Percentiles rank a stretch among this genome's conserved stretches.
Conservation (phyloP, 2,329 filamentous ascomycete genomes). For the Chrysosporium queenslandicum region DNA sequence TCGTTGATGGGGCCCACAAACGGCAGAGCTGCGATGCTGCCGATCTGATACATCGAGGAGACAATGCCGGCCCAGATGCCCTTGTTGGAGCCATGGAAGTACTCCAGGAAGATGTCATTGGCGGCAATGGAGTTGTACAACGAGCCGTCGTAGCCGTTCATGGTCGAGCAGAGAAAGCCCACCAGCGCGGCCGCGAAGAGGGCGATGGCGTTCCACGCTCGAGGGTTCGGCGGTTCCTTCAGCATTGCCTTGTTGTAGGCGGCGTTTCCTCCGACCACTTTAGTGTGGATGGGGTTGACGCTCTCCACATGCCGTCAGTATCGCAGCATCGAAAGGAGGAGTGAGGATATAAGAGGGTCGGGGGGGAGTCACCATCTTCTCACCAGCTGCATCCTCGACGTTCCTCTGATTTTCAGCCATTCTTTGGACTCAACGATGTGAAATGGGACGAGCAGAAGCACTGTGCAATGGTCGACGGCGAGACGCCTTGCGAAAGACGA, state of each 20-base stretch:
- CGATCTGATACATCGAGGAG: constrained; percentile 42
- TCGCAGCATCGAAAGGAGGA: neutral
- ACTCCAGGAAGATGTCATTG: constrained; percentile 38
- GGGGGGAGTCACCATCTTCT: neutral
- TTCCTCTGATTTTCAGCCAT: neutral
- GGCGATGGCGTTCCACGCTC: constrained; percentile 10
- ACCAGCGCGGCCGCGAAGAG: constrained; percentile 19
- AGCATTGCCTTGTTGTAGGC: constrained; percentile 37
- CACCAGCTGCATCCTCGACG: neutral
- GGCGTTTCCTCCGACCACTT: neutral
- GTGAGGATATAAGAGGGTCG: neutral
- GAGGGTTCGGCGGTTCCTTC: constrained; percentile 36
- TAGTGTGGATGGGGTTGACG: neutral
- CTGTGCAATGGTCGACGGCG: neutral
- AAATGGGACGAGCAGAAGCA: neutral
- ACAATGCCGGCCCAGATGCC: constrained; percentile 39
- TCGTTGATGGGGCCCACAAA: constrained; percentile 41
- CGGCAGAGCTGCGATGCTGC: constrained; percentile 37
- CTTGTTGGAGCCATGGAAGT: constrained; percentile 34
- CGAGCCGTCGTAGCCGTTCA: constrained; percentile 51
- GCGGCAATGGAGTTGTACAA: constrained; percentile 45
- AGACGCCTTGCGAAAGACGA: neutral
- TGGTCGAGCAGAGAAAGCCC: constrained; percentile 41
- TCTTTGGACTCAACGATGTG: neutral
- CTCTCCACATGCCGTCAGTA: neutral